Base-by-base conservation (phyloP, 1,139 yeast genomes). In the Lodderomyces pseudojiufengensis region DNA sequence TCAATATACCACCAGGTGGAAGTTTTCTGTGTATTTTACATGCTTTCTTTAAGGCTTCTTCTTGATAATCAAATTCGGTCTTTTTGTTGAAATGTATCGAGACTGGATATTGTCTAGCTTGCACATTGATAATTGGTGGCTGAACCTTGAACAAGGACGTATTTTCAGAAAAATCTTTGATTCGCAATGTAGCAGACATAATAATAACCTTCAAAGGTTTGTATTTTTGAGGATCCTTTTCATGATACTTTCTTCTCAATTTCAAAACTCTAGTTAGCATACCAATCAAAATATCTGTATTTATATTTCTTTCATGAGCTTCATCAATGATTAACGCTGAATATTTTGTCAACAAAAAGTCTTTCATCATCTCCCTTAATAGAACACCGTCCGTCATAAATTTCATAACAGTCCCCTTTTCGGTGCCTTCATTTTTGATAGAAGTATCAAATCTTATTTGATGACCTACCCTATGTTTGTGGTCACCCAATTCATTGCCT, bases 311-410 rank as follows among this genome's bases (percentile, higher is more conserved):
- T 57, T 94, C 98, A 57, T 94, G 99, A 0, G 99, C 99, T 60
- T 92, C 99, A 65, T 94, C 99, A 42, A 94, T 86, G 24, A 94
- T 75, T 29, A 94, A 71, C 1, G 84, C 81, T 1, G 97, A 87
- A 55, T 94, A 94, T 52, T 85, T 86, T 25, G 76, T 71, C 33
- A 94, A 66, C 46, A 82, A 62, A 46, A 92, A 83, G 51, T 94
- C 98, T 0, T 78, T 66, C 81, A 92, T 83, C 83, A 94, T 80
- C 59, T 94, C 99, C 49, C 97, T 72, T 24, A 94, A 63, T 36
- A 94, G 63, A 29, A 94, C 96, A 78, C 99, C 99, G 68, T 94
- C 99, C 2, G 99, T 94, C 98, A 94, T 92, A 52, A 92, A 90
- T 57, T 94, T 94, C 57, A 94, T 57, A 4, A 85, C 84, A 0